Evolutionary conservation across 1,284 basidiomycete genomes (phyloP).

Genomic region (Cutaneotrichosporon sp.): DNA sequence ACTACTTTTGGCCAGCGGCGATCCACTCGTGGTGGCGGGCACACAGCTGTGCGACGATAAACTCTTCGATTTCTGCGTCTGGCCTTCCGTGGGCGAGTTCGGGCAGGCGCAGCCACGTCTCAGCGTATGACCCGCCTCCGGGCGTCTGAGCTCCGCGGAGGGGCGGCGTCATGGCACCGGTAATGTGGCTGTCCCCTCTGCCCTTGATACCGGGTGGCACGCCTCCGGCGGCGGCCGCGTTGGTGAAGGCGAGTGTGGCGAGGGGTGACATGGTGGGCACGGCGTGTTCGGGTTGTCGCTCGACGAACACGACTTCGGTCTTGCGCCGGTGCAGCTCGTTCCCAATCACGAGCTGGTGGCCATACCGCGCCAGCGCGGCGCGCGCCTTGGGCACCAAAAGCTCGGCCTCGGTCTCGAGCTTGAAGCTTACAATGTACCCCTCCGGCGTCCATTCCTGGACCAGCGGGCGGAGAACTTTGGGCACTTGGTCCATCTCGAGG

Average conservation of each 20-base stretch:
- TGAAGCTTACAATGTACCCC: conserved; percentile 93
- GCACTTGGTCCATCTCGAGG: conserved; percentile 98
- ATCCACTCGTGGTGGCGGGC: conserved; percentile 69
- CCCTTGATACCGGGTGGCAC: conserved; percentile 3
- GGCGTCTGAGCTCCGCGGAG: conserved; percentile 22
- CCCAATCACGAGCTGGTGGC: conserved; percentile 94
- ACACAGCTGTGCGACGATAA: conserved; percentile 74
- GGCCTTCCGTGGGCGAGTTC: conserved; percentile 41
- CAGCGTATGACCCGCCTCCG: conserved; percentile 48
- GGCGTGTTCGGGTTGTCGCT: conserved; percentile 21
- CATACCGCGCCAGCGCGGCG: conserved; percentile 82
- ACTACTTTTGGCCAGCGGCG: background rate
- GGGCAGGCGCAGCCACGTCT: conserved; percentile 70
- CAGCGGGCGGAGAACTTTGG: conserved; percentile 87
- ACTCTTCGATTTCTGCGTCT: conserved; percentile 73
- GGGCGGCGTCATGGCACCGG: conserved; percentile 12
- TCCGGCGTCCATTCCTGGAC: conserved; percentile 90
- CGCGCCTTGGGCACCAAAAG: conserved; percentile 88
- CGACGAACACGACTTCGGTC: conserved; percentile 83
- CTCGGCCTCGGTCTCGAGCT: conserved; percentile 87
- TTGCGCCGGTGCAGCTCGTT: conserved; percentile 89
- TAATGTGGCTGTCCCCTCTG: conserved; percentile 5
- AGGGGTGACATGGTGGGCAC: too few species aligned
- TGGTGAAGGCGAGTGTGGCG: background rate
- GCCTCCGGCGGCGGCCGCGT: background rate